Base-by-base conservation (phyloP, 2,329 filamentous ascomycete genomes). In the Pezicula radicicola region DNA sequence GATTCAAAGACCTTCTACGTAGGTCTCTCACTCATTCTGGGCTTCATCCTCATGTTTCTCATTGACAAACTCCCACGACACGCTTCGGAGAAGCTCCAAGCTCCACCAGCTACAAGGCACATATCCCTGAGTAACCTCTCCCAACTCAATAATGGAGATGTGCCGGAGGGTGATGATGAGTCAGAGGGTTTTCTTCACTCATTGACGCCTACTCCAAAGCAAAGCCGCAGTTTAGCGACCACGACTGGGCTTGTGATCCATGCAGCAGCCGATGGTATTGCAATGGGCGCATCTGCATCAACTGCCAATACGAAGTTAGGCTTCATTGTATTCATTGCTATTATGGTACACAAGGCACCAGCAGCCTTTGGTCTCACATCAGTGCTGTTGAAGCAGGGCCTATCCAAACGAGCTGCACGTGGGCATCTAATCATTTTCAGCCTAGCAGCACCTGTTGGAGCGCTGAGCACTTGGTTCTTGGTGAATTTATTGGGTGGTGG, bases 291-390 rank as follows among this genome's bases (percentile, higher is more conserved):
- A 21, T 96, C 92, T 0, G 89, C 88, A 3, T 87, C 89, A 4
- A 82, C 85, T 3, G 77, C 83, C 2, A 85, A 90, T 60, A 83
- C 83, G 55, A 87, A 87, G 52, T 74, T 99, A 10, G 91, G 89
- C 35, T 84, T 97, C 54, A 89, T 99, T 61, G 91, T 99, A 37
- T 99, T 99, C 69, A 72, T 96, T 39, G 94, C 94, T 10, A 94
- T 99, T 60, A 95, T 99, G 89, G 83, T 97, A 6, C 94, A 99
- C 71, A 99, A 97, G 73, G 93, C 91, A 1, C 93, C 92, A 0
- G 94, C 94, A 1, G 92, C 94, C 0, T 99, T 99, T 72, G 94
- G 94, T 0, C 74, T 99, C 45, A 97, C 93, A 0, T 92, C 91
- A 1, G 83, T 97, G 2, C 73, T 99, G 44, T 76, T 99, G 44